Base-by-base conservation (phyloP, 2,329 filamentous ascomycete genomes). In the Colletotrichum zoysiae region DNA sequence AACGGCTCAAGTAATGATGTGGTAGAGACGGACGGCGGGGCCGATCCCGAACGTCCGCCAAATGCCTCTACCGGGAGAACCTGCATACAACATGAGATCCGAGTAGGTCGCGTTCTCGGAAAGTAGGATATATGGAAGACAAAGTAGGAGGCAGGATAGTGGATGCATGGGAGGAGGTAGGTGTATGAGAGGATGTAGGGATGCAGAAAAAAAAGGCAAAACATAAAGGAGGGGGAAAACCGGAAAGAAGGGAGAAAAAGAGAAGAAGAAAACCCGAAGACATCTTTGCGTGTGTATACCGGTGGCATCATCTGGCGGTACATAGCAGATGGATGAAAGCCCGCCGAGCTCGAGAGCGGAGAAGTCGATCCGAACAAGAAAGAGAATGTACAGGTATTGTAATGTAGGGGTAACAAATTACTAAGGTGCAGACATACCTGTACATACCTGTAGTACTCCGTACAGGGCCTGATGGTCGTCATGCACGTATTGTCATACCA, bases 31-130 rank as follows among this genome's bases (percentile, higher is more conserved):
- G 40, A 46, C 40, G 48, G 56, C 48, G 63, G 63, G 35, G 63
- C 56, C 63, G 56, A 70, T 67, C 63, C 67, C 63, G 48, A 61
- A 56, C 40, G 63, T 57, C 56, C 42, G 56, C 56, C 50, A 7
- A n/a, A 16, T 42, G 40, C 40, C 23, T 35, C 51, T 42, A 33
- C 63, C 9, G 33, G 30, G 33, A 48, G 40, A 40, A 26, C 40
- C 44, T 48, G n/a, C 20, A 18, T 11, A 20, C n/a, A 1, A 48
- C 16, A 14, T 26, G 53, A 59, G 61, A 51, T 65, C 35, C 44
- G 53, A 65, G 26, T n/a, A 26, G 44, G 48, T 48, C 30, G 67
- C 40, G 33, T 48, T 60, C 59, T 58, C 40, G 55, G 46, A 33
- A 23, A 30, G 56, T 26, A n/a, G 61, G 35, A 38, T 33, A 16